Percentiles rank a stretch among this genome's conserved stretches.
Conservation (phyloP, 2,329 filamentous ascomycete genomes). For the Scortechinia acanthostroma region DNA sequence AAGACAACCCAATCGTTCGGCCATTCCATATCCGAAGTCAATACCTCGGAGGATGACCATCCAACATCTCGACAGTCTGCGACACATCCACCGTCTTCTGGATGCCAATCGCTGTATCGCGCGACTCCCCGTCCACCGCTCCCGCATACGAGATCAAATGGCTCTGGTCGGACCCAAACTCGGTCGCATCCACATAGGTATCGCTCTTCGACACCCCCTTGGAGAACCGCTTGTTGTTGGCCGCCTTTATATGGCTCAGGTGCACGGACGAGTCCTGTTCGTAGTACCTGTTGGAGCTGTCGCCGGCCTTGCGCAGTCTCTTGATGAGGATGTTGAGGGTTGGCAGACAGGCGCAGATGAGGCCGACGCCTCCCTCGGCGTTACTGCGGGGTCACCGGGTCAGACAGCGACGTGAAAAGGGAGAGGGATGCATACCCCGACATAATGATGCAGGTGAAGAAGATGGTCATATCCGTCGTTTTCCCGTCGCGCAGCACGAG, state of each 20-base stretch:
- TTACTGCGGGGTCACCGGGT: constrained; percentile 10
- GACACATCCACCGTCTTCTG: background rate
- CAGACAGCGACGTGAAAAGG: background rate
- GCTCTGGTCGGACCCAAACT: background rate
- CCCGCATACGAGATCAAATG: constrained; percentile 1
- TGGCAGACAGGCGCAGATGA: constrained; percentile 19
- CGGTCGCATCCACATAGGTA: background rate
- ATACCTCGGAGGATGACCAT: too few species aligned
- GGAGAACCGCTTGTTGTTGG: background rate
- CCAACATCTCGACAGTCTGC: constrained; percentile 1
- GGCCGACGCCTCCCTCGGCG: constrained; percentile 18
- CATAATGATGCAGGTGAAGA: constrained; percentile 14
- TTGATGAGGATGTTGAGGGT: constrained; percentile 14
- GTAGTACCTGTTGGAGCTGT: background rate
- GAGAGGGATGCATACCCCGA: constrained; percentile 8
- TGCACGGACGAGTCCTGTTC: background rate
- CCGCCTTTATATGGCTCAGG: background rate
- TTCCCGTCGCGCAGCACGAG: constrained; percentile 13
- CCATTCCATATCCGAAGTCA: too few species aligned
- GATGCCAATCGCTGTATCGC: background rate
- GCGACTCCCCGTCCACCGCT: background rate
- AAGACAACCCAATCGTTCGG: too few species aligned
- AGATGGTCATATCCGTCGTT: constrained; percentile 13
- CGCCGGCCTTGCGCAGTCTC: constrained; percentile 11
- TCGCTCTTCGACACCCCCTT: constrained; percentile 1